A percentile compares a stretch with the other conserved stretches of the same genome.
phyloP scores from a whole-genome alignment of 352 stramenopile genomes.

The Plasmopara muralis region DNA sequence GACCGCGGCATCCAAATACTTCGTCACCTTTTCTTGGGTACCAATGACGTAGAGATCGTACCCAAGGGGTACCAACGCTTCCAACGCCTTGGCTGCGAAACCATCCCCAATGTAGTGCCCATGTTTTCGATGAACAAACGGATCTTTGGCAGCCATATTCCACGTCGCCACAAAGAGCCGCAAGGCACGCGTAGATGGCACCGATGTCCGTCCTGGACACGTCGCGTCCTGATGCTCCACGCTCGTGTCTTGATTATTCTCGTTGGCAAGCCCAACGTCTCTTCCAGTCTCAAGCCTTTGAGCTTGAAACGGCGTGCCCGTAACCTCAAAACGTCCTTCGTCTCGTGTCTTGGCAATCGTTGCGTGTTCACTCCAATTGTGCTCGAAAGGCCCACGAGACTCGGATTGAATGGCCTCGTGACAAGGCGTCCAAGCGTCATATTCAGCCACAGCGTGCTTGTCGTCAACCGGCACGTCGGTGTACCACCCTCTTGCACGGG shows the following conservation, averaged over 20 bases:
- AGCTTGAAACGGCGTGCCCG: too few species aligned
- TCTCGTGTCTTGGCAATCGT: too few species aligned
- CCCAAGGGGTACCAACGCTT: conserved; percentile 42
- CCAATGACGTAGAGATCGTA: conserved; percentile 76
- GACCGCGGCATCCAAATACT: conserved; percentile 50
- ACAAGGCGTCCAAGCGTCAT: too few species aligned
- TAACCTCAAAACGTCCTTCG: too few species aligned
- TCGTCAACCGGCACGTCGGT: background rate
- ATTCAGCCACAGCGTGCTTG: too few species aligned
- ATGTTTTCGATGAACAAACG: conserved; percentile 30
- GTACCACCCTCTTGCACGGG: background rate
- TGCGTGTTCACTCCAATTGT: conserved; percentile 9
- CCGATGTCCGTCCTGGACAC: conserved; percentile 14
- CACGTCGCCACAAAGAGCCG: conserved; percentile 63
- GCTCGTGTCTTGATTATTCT: too few species aligned
- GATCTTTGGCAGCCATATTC: conserved; percentile 71
- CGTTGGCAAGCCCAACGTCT: too few species aligned
- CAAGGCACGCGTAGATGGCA: conserved; percentile 13
- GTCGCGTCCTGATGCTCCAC: background rate
- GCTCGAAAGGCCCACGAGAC: too few species aligned
- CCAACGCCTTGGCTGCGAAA: conserved; percentile 24
- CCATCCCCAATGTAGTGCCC: conserved; percentile 40
- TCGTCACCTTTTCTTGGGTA: conserved; percentile 65
- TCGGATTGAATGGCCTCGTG: too few species aligned
- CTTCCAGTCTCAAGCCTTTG: too few species aligned